phyloP scores from a whole-genome alignment of 495 filamentous ascomycete species.

The Zalerion maritima region DNA sequence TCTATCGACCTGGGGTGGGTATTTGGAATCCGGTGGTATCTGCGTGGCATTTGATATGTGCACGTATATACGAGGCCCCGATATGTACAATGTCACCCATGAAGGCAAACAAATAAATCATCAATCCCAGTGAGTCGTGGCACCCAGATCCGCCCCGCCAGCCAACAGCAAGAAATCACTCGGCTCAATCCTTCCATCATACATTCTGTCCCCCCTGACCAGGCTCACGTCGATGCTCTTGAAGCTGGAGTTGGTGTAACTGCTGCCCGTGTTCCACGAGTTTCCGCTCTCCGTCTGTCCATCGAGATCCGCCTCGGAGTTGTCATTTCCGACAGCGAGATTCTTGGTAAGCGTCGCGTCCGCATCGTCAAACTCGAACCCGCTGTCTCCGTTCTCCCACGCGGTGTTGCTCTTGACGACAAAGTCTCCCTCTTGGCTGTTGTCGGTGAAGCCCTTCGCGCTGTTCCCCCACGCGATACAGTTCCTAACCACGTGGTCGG shows the following conservation, averaged over 20 bases:
- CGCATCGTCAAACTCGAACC: slow-evolving; percentile 13
- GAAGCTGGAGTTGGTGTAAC: slow-evolving; percentile 13
- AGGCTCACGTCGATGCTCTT: slow-evolving; percentile 8
- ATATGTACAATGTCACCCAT: too few species aligned
- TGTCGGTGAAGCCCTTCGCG: slow-evolving; percentile 15
- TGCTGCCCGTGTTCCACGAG: slow-evolving; percentile 12
- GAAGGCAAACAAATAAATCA: too few species aligned
- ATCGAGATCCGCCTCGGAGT: slow-evolving; percentile 3
- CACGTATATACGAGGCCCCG: too few species aligned
- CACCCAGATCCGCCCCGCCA: slow-evolving; percentile 8
- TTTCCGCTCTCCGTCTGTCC: slow-evolving; percentile 11
- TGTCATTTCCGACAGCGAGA: slow-evolving; percentile 12
- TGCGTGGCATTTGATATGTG: too few species aligned
- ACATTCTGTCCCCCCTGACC: slow-evolving; percentile 9
- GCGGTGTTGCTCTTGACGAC: slow-evolving; percentile 13
- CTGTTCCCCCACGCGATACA: slow-evolving; percentile 16
- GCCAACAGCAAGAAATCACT: slow-evolving; percentile 11
- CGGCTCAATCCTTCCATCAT: slow-evolving; percentile 10
- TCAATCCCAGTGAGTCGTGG: slow-evolving; percentile 8
- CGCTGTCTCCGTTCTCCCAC: slow-evolving; percentile 14
- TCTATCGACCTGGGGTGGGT: too few species aligned
- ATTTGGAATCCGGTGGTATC: too few species aligned
- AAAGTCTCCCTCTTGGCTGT: slow-evolving; percentile 12
- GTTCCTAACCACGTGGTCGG: slow-evolving; percentile 16
- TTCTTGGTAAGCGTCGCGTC: slow-evolving; percentile 10